phyloP scores from a whole-genome alignment of 192 early-diverging fungal genomes.

The Coemansia sp. region DNA sequence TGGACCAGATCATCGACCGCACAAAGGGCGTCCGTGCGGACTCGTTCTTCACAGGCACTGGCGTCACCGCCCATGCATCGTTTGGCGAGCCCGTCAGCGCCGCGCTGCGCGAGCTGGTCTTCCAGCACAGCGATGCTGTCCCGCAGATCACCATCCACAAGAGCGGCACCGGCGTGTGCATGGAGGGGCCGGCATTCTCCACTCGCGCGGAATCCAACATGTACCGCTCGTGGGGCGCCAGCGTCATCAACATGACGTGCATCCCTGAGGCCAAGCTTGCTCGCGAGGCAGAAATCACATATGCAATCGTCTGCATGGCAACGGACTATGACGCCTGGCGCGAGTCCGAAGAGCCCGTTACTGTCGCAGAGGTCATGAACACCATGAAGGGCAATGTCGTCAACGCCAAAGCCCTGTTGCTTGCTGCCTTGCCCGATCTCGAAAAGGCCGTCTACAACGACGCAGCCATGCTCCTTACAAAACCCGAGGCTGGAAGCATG shows the following conservation, averaged over 20 bases:
- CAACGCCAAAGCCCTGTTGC: slow-evolving; percentile 81
- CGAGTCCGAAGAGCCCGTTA: slow-evolving; percentile 77
- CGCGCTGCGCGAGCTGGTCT: slow-evolving; percentile 71
- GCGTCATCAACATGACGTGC: slow-evolving; percentile 97
- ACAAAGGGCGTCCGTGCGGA: slow-evolving; percentile 94
- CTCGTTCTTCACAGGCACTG: slow-evolving; percentile 92
- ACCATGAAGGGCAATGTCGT: slow-evolving; percentile 82
- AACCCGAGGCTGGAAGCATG: slow-evolving; percentile 77
- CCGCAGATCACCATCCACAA: slow-evolving; percentile 61
- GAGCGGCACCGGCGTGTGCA: slow-evolving; percentile 88
- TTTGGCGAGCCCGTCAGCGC: slow-evolving; percentile 94
- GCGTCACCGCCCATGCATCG: slow-evolving; percentile 85
- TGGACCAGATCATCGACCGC: slow-evolving; percentile 94
- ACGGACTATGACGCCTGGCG: slow-evolving; percentile 98
- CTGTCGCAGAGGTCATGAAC: slow-evolving; percentile 80
- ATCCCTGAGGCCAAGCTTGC: slow-evolving; percentile 97
- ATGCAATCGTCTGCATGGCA: slow-evolving; percentile 98
- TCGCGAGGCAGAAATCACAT: slow-evolving; percentile 96
- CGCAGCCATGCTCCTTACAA: slow-evolving; percentile 53
- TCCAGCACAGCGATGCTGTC: slow-evolving; percentile 58
- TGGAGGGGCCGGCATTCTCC: slow-evolving; percentile 98
- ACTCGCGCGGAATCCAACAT: slow-evolving; percentile 96
- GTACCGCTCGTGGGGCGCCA: slow-evolving; percentile 91
- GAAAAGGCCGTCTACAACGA: slow-evolving; percentile 61
- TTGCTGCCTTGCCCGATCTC: slow-evolving; percentile 75